phyloP scores from a whole-genome alignment of 2,329 filamentous ascomycete species.

The Paecilomyces formosus region DNA sequence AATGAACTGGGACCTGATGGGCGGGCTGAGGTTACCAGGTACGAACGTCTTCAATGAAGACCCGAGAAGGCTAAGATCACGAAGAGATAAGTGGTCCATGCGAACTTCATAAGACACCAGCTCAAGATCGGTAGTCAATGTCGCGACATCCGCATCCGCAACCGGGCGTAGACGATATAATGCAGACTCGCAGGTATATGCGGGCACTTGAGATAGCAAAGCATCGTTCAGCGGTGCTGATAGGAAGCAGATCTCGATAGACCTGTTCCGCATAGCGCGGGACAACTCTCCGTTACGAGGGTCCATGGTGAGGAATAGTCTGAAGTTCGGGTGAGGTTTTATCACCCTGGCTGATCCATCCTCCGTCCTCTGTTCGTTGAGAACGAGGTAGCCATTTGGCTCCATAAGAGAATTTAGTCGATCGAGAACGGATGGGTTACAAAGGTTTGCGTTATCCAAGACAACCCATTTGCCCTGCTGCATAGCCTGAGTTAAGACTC shows the following conservation, averaged over 20 bases:
- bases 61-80: slow-evolving; percentile 26
- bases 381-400: slow-evolving; percentile 75
- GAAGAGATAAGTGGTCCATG: slow-evolving; percentile 30
- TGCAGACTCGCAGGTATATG: slow-evolving; percentile 31
- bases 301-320: slow-evolving; percentile 91
- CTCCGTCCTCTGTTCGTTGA: slow-evolving; percentile 85
- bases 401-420: slow-evolving; percentile 91
- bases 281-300: slow-evolving; percentile 88
- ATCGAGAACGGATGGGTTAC: slow-evolving; percentile 89
- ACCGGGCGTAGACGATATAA: slow-evolving; percentile 32
- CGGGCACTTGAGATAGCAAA: slow-evolving; percentile 14
- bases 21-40: slow-evolving; percentile 7
- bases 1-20: slow-evolving; percentile 7
- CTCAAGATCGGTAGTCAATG: slow-evolving; percentile 6
- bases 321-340: slow-evolving; percentile 75
- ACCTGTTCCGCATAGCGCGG: slow-evolving; percentile 91
- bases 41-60: slow-evolving; percentile 17
- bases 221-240: slow-evolving; percentile 23
- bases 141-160: slow-evolving; percentile 15
- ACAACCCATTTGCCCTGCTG: slow-evolving; percentile 86
- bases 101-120: slow-evolving; percentile 20
- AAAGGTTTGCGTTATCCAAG: slow-evolving; percentile 94
- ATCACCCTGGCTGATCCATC: slow-evolving; percentile 76
- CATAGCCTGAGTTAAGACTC: slow-evolving; percentile 79
- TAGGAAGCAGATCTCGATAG: slow-evolving; percentile 77